These are phyloP conservation scores for Hygrophoropsis aurantiaca DNA, from an alignment of 768 basidiomycete species.

Conservation along the genomic window DNA sequence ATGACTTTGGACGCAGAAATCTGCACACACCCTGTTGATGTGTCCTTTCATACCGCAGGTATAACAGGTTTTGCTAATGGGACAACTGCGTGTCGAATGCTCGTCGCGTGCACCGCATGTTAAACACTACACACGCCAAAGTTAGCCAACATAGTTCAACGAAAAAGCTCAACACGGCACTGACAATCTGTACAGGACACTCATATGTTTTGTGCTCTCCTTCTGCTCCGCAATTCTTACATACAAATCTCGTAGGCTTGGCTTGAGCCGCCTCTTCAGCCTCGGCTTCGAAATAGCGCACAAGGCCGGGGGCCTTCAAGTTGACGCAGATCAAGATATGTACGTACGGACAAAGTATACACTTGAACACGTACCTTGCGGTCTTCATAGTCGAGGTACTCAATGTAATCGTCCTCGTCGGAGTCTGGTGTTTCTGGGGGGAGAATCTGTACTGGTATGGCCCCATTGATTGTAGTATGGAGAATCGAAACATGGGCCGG, in stretches of 20 bases:
- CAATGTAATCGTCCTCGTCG: constrained; percentile 68
- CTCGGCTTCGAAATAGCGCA: constrained; percentile 65
- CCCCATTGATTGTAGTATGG: constrained; percentile 24
- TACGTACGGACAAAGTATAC: background rate
- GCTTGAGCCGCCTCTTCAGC: constrained; percentile 36
- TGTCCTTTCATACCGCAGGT: constrained; percentile 85
- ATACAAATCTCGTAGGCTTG: constrained; percentile 53
- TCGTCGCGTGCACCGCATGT: constrained; percentile 82
- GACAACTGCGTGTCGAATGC: constrained; percentile 74
- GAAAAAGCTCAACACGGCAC: constrained; percentile 22
- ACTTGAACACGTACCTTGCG: constrained; percentile 44
- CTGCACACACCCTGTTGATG: constrained; percentile 55
- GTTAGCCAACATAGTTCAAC: constrained; percentile 1
- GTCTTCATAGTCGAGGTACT: constrained; percentile 76
- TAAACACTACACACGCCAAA: constrained; percentile 51
- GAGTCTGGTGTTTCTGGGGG: constrained; percentile 39
- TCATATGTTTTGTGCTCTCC: constrained; percentile 65
- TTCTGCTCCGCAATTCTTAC: constrained; percentile 78
- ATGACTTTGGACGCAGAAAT: background rate
- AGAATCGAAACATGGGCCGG: constrained; percentile 71
- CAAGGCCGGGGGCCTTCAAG: constrained; percentile 44
- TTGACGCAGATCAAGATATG: constrained; percentile 2
- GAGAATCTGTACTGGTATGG: constrained; percentile 46
- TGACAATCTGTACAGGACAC: constrained; percentile 74
- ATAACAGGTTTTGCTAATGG: constrained; percentile 79